These are phyloP conservation scores for Lithospermum erythrorhizon DNA, from an alignment of 257 asterid species.

Conservation along the genomic window DNA sequence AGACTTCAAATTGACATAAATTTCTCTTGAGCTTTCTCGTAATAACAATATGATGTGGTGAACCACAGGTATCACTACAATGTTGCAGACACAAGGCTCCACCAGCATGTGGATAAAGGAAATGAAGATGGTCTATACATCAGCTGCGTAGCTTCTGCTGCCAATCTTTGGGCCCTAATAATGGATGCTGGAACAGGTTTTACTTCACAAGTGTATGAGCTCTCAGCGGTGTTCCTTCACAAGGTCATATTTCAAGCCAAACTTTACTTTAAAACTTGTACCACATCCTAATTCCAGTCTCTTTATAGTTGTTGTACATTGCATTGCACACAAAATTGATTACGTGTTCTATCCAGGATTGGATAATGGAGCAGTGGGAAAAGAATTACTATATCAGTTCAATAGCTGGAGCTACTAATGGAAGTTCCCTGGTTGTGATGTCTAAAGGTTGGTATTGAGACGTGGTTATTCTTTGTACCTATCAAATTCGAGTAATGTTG, in stretches of 20 bases:
- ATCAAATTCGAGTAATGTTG: too few species aligned
- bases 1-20: too few species aligned
- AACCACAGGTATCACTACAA: slow-evolving; percentile 5
- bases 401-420: slow-evolving; percentile 55
- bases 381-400: slow-evolving; percentile 55
- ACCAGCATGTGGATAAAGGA: slow-evolving; percentile 4
- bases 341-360: slow-evolving; percentile 30
- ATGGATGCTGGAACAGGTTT: slow-evolving; percentile 29
- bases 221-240: slow-evolving; percentile 42
- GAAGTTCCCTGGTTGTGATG: slow-evolving; percentile 59
- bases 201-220: slow-evolving; percentile 36
- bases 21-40: too few species aligned
- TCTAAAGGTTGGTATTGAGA: slow-evolving; percentile 45
- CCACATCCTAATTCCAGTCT: too few species aligned
- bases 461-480: too few species aligned
- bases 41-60: background rate
- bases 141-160: background rate
- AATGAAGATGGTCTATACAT: slow-evolving; percentile 2
- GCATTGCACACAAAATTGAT: background rate
- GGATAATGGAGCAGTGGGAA: slow-evolving; percentile 76
- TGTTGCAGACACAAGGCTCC: background rate
- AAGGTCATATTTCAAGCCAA: slow-evolving; percentile 24
- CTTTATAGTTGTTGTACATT: too few species aligned
- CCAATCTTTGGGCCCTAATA: slow-evolving; percentile 4
- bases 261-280: background rate